These are phyloP conservation scores for Blastobotrys buckinghamii DNA, from an alignment of 1,139 yeast genomes.

Conservation along the genomic window DNA sequence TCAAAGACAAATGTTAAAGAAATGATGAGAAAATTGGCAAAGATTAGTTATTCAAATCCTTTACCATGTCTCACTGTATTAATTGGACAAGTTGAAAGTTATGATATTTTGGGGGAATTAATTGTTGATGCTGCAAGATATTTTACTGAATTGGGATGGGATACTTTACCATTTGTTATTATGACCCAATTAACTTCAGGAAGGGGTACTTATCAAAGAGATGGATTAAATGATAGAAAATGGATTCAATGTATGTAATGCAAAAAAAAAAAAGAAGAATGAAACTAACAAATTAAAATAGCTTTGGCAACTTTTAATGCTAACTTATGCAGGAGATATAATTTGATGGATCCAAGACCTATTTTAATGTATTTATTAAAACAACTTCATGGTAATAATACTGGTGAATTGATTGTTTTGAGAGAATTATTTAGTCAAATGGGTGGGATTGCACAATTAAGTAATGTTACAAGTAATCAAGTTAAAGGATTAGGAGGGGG, in stretches of 20 bases:
- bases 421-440: slow-evolving; percentile 65
- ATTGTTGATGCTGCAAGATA: slow-evolving; percentile 77
- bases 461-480: slow-evolving; percentile 61
- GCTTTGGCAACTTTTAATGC: slow-evolving; percentile 37
- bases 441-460: slow-evolving; percentile 73
- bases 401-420: slow-evolving; percentile 61
- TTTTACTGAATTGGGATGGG: slow-evolving; percentile 81
- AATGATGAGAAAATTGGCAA: slow-evolving; percentile 73
- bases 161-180: slow-evolving; percentile 68
- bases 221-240: slow-evolving; percentile 75
- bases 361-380: slow-evolving; percentile 57
- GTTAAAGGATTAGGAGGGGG: slow-evolving; percentile 67
- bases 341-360: slow-evolving; percentile 34
- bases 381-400: slow-evolving; percentile 56
- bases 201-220: slow-evolving; percentile 61
- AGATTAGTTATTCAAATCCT: slow-evolving; percentile 76
- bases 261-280: neutral
- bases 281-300: neutral
- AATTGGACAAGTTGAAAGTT: slow-evolving; percentile 66
- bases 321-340: slow-evolving; percentile 31
- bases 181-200: slow-evolving; percentile 67
- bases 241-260: slow-evolving; percentile 58
- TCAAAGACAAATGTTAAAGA: slow-evolving; percentile 79
- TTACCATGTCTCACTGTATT: slow-evolving; percentile 54
- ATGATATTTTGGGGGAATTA: slow-evolving; percentile 74